Evolutionary conservation across 2,329 filamentous ascomycete species (phyloP).

Genomic region (Cladosporium sp.): DNA sequence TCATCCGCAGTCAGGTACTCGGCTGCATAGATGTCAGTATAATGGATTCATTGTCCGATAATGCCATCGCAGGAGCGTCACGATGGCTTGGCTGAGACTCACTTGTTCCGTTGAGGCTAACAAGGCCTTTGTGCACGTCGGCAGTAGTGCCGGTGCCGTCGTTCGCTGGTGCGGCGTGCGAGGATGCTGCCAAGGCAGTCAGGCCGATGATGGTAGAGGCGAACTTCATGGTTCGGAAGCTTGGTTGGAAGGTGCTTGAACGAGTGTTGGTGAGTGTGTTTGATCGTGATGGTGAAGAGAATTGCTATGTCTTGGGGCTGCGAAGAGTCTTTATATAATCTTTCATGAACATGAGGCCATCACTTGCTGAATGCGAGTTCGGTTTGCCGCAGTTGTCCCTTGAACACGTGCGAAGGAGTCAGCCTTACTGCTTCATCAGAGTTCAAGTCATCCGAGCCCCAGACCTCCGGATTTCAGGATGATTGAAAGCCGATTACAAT

Average conservation of each 20-base stretch:
- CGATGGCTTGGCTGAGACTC: not conserved
- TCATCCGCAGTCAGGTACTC: not conserved
- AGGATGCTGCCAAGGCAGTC: not conserved
- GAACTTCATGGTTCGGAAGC: slow-evolving; percentile 2
- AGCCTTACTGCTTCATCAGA: not conserved
- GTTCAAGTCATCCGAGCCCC: not conserved
- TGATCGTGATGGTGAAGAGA: not conserved
- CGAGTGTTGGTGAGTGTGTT: not conserved
- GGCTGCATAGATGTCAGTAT: not conserved
- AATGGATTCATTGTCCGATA: not conserved
- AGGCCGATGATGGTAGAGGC: not conserved
- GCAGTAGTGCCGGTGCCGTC: not conserved
- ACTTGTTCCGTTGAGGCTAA: not conserved
- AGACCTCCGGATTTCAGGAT: not conserved
- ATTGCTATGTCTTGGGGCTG: not conserved
- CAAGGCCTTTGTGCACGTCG: not conserved
- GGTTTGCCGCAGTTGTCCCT: not conserved
- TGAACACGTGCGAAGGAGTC: not conserved
- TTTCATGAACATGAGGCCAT: not conserved
- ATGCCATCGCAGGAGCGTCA: not conserved
- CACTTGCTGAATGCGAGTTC: not conserved
- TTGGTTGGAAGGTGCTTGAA: not conserved
- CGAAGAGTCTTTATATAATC: not conserved
- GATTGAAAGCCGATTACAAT: not conserved
- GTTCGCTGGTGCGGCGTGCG: not conserved